Percentiles rank a stretch among this genome's conserved stretches.
These are phyloP conservation scores for Diphasiastrum complanatum DNA, from an alignment of 83 land plant genomes.

Conservation along the genomic window DNA sequence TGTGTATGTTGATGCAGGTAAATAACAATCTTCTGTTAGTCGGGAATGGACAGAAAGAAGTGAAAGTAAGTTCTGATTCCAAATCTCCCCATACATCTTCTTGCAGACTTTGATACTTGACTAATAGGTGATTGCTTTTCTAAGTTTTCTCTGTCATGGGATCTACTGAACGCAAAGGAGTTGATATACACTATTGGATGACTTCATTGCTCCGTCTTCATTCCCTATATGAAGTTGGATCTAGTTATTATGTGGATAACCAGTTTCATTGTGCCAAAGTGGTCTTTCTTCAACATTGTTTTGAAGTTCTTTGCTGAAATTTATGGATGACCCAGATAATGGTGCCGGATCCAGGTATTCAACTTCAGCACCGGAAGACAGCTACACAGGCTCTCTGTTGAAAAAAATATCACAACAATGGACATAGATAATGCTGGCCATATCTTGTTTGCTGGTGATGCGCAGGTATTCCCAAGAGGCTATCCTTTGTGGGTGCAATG, in stretches of 20 bases:
- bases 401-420: conserved; percentile 68
- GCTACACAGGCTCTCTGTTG: conserved; percentile 51
- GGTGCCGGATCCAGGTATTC: conserved; percentile 46
- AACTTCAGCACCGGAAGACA: conserved; percentile 94
- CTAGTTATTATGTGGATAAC: too few relatives aligned
- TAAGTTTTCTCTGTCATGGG: too few relatives aligned
- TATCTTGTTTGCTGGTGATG: conserved; percentile 80
- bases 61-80: conserved; percentile 37
- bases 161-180: too few relatives aligned
- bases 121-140: too few relatives aligned
- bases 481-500: background rate
- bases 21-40: conserved; percentile 81
- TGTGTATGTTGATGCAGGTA: too few relatives aligned
- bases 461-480: conserved; percentile 34
- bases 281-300: background rate
- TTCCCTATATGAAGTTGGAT: too few relatives aligned
- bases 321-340: conserved; percentile 2
- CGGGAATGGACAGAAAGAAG: conserved; percentile 69
- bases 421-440: conserved; percentile 94
- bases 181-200: too few relatives aligned
- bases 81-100: background rate
- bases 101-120: background rate
- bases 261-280: too few relatives aligned
- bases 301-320: background rate
- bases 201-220: too few relatives aligned